Evolutionary conservation across 2,329 filamentous ascomycete genomes (phyloP).

Genomic region (Aspergillus carbonarius): DNA sequence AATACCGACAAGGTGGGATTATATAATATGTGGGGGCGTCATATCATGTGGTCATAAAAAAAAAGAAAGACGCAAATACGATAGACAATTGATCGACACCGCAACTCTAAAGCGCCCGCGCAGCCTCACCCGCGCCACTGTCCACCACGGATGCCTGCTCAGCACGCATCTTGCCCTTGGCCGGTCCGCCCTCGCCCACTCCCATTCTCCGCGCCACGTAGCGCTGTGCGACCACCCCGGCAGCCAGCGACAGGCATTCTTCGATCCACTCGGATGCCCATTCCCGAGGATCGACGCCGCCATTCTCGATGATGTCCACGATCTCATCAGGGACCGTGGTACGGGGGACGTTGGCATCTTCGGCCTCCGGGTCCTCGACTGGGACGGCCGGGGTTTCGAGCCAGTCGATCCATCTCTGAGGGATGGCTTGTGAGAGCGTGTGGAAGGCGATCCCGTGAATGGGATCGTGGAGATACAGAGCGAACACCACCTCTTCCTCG

Average conservation of each 20-base stretch:
- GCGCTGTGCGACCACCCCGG: slow-evolving; percentile 86
- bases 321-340: slow-evolving; percentile 73
- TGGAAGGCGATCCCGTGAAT: slow-evolving; percentile 87
- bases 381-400: slow-evolving; percentile 67
- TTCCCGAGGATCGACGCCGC: slow-evolving; percentile 84
- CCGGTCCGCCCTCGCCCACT: slow-evolving; percentile 75
- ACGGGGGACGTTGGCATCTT: slow-evolving; percentile 34
- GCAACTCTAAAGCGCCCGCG: slow-evolving; percentile 48
- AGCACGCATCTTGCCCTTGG: slow-evolving; percentile 54
- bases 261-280: slow-evolving; percentile 99
- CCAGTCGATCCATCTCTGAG: slow-evolving; percentile 85
- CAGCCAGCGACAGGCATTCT: slow-evolving; percentile 72
- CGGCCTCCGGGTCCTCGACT: slow-evolving; percentile 39
- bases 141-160: slow-evolving; percentile 58
- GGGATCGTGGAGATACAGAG: slow-evolving; percentile 79
- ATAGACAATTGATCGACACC: slow-evolving; percentile 9
- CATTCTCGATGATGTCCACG: slow-evolving; percentile 71
- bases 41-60: slow-evolving; percentile 14
- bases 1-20: neutral
- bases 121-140: slow-evolving; percentile 60
- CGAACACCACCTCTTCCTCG: slow-evolving; percentile 68
- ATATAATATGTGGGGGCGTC: neutral
- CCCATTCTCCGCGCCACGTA: slow-evolving; percentile 97
- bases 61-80: neutral
- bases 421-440: slow-evolving; percentile 77